Evolutionary conservation across 345 rosid species (phyloP).

Genomic region (Sapria himalayana): DNA sequence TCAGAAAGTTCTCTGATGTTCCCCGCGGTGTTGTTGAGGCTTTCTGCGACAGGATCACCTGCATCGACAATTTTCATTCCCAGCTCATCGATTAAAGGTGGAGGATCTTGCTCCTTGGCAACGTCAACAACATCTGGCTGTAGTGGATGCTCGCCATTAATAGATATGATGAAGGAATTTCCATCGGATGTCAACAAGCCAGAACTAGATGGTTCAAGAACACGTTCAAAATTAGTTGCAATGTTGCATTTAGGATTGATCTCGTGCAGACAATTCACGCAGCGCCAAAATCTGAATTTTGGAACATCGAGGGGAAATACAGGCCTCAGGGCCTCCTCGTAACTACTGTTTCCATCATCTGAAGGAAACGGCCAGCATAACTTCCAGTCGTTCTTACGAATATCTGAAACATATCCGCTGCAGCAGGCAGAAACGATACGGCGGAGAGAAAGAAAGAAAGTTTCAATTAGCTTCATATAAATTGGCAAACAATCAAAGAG

Average conservation of each 20-base stretch:
- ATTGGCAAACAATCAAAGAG: too few species aligned
- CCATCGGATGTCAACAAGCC: constrained; percentile 3
- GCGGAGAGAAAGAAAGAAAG: neutral
- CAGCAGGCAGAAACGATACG: constrained; percentile 8
- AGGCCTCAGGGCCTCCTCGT: constrained; percentile 12
- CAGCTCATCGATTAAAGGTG: too few species aligned
- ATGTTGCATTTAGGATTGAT: constrained; percentile 10
- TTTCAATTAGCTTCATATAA: neutral
- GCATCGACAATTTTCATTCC: too few species aligned
- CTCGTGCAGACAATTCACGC: constrained; percentile 24
- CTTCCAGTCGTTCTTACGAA: constrained; percentile 22
- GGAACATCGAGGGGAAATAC: constrained; percentile 37
- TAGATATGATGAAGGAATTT: too few species aligned
- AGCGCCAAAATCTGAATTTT: constrained; percentile 33
- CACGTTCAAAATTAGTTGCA: constrained; percentile 1
- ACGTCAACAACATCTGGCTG: too few species aligned
- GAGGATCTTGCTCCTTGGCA: too few species aligned
- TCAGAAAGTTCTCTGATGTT: too few species aligned
- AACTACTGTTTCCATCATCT: constrained; percentile 13
- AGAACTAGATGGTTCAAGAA: neutral
- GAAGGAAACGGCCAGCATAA: constrained; percentile 42
- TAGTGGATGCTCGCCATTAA: too few species aligned
- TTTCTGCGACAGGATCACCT: too few species aligned
- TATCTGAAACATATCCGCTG: constrained; percentile 51
- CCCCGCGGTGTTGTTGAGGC: too few species aligned